phyloP scores from a whole-genome alignment of 805 yeast genomes.

The Wickerhamomyces hampshirensis region DNA sequence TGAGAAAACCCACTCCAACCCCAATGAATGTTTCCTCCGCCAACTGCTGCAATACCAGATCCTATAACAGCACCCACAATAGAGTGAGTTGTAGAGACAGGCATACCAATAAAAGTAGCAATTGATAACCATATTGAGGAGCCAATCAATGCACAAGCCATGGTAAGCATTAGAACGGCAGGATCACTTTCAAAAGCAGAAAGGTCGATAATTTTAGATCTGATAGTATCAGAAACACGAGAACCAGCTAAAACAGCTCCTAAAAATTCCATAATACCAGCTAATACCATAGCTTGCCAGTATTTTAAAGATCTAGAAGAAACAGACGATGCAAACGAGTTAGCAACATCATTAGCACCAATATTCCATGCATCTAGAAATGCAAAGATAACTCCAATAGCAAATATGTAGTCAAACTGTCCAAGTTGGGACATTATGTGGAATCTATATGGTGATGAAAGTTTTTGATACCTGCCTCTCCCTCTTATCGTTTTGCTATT shows the following conservation, averaged over 20 bases:
- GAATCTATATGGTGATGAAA: too few relatives aligned
- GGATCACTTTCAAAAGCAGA: constrained; percentile 47
- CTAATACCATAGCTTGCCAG: constrained; percentile 73
- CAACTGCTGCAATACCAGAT: constrained; percentile 68
- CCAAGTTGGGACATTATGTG: constrained; percentile 12
- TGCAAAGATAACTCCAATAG: constrained; percentile 64
- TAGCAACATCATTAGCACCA: constrained; percentile 81
- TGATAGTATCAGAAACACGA: constrained; percentile 69
- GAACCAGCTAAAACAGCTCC: constrained; percentile 75
- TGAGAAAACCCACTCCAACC: constrained; percentile 73
- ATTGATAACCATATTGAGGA: constrained; percentile 65
- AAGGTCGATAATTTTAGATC: constrained; percentile 56
- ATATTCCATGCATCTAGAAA: constrained; percentile 76
- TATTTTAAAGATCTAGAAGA: constrained; percentile 65
- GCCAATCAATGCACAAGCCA: constrained; percentile 73
- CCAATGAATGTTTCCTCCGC: constrained; percentile 58
- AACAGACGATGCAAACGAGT: constrained; percentile 73
- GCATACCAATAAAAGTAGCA: constrained; percentile 66
- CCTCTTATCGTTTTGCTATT: too few relatives aligned
- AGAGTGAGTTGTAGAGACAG: constrained; percentile 80
- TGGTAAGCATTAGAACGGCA: constrained; percentile 67
- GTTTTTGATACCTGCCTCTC: background rate
- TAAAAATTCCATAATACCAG: constrained; percentile 65
- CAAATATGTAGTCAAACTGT: constrained; percentile 65
- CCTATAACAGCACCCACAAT: constrained; percentile 76